Percentiles rank a stretch among this genome's conserved stretches.
Conservation (phyloP, 2,329 filamentous ascomycete genomes). For the Fusarium continuum region DNA sequence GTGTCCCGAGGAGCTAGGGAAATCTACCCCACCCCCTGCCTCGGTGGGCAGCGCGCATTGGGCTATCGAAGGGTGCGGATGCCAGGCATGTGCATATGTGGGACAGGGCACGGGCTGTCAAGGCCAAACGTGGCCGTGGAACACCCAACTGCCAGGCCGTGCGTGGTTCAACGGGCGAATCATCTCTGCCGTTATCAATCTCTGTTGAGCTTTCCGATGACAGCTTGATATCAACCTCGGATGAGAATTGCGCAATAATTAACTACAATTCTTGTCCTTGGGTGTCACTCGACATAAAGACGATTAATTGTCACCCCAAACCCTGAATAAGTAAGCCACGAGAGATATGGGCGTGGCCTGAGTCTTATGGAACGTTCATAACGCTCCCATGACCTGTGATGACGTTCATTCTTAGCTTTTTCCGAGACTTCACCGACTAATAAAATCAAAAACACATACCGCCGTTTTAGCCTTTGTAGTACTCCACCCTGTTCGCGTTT, state of each 20-base stretch:
- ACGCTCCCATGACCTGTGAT: conserved; percentile 20
- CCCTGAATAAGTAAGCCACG: conserved; percentile 7
- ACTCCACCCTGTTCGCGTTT: conserved; percentile 17
- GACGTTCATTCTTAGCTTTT: conserved; percentile 36
- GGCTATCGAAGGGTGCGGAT: conserved; percentile 30
- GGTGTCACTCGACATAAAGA: not conserved
- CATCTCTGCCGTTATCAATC: conserved; percentile 41
- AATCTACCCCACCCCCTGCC: conserved; percentile 25
- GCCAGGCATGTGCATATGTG: conserved; percentile 27
- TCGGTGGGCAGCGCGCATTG: conserved; percentile 39
- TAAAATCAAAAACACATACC: conserved; percentile 28
- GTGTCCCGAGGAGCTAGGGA: conserved; percentile 9
- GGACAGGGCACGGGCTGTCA: conserved; percentile 18
- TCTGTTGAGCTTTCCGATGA: conserved; percentile 5
- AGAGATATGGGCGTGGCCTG: conserved; percentile 18
- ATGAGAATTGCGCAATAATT: conserved; percentile 5
- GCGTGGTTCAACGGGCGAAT: conserved; percentile 8
- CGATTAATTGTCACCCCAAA: not conserved
- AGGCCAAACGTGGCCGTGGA: conserved; percentile 24
- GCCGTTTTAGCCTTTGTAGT: conserved; percentile 13
- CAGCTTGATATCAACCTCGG: not conserved
- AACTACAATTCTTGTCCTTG: not conserved
- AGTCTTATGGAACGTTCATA: conserved; percentile 17
- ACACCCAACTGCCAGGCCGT: conserved; percentile 32
- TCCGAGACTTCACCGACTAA: conserved; percentile 45